Conservation (phyloP, 148 eudicot genomes). For the Vaccinium myrtillus region DNA sequence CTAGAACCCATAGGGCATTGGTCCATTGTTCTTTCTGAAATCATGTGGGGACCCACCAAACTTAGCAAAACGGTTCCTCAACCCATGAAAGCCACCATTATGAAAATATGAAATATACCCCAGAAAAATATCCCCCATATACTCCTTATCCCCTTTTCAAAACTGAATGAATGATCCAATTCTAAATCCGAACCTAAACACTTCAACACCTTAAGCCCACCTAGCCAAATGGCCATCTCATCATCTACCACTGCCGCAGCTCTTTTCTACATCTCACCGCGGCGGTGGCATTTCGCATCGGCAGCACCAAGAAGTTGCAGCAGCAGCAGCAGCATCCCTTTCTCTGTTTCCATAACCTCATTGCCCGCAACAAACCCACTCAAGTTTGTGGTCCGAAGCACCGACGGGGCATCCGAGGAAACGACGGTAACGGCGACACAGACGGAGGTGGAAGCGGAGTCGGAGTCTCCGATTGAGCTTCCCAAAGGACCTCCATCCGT, state of each 20-base stretch:
- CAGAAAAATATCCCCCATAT: not conserved
- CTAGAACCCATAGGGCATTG: not conserved
- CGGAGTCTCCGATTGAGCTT: slow-evolving; percentile 36
- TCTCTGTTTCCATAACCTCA: not conserved
- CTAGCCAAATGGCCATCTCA: not conserved
- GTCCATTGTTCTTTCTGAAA: no score
- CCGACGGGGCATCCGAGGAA: slow-evolving; percentile 14
- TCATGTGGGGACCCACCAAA: not conserved
- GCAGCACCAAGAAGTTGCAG: not conserved
- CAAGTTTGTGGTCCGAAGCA: not conserved
- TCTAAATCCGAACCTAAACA: not conserved
- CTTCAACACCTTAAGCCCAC: not conserved
- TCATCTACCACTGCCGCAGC: not conserved
- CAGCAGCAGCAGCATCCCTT: not conserved
- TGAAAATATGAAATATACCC: no score
- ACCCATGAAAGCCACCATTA: not conserved
- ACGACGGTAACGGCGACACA: slow-evolving; percentile 1
- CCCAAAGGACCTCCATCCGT: slow-evolving; percentile 55
- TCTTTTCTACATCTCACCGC: not conserved
- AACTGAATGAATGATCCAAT: not conserved
- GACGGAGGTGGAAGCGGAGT: not conserved
- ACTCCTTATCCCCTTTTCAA: not conserved
- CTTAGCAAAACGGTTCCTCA: not conserved
- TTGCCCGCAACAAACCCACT: not conserved
- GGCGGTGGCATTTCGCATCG: not conserved